Conservation (phyloP, 768 basidiomycete species). For the Leccinellum albellum region DNA sequence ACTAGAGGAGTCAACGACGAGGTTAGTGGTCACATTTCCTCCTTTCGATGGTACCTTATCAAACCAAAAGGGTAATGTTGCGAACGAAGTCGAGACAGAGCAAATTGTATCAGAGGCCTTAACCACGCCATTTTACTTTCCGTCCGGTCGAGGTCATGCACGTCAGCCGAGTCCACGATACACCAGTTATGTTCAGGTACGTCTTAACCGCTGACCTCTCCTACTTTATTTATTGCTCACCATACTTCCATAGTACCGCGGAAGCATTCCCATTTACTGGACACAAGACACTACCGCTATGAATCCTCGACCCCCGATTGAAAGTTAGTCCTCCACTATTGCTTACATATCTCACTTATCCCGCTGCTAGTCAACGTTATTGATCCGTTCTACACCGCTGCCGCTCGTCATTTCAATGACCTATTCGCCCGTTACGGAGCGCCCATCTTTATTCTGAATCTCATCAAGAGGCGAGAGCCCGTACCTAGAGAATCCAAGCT, state of each 20-base stretch:
- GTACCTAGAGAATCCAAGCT: constrained; percentile 87
- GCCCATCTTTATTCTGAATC: constrained; percentile 86
- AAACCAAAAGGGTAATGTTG: constrained; percentile 79
- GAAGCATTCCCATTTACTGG: constrained; percentile 96
- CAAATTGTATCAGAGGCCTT: constrained; percentile 92
- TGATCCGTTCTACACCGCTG: constrained; percentile 93
- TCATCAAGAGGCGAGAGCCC: constrained; percentile 84
- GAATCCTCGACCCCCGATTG: constrained; percentile 92
- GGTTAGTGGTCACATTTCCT: constrained; percentile 36
- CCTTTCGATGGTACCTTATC: neutral
- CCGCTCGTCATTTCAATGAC: constrained; percentile 89
- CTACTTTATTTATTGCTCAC: neutral
- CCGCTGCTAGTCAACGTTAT: constrained; percentile 70
- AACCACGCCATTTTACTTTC: constrained; percentile 86
- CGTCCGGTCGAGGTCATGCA: constrained; percentile 36
- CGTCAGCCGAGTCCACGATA: constrained; percentile 78
- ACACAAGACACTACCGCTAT: constrained; percentile 89
- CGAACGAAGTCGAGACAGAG: constrained; percentile 98
- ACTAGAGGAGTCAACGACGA: constrained; percentile 94
- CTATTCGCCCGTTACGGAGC: constrained; percentile 86
- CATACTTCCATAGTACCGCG: constrained; percentile 62
- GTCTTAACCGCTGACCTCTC: neutral
- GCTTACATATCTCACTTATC: constrained; percentile 5
- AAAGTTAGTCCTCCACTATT: constrained; percentile 55
- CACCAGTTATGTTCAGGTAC: constrained; percentile 90